Evolutionary conservation across 805 yeast species (phyloP).

Genomic region (Henningerozyma blattae): DNA sequence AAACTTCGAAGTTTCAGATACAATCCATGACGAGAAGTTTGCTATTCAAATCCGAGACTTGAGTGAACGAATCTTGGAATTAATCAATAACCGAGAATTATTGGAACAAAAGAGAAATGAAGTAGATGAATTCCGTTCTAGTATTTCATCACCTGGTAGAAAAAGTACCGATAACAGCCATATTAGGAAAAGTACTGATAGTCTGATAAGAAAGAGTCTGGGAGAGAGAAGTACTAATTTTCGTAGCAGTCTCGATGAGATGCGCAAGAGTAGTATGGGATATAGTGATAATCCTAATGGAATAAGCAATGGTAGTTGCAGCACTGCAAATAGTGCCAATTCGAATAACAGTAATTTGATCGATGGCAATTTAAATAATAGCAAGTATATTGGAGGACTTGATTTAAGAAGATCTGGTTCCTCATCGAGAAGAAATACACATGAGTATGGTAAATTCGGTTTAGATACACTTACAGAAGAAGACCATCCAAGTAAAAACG

Average conservation of each 20-base stretch:
- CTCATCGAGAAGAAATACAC: conserved; percentile 2
- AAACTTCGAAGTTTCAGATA: conserved; percentile 21
- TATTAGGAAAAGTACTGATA: conserved; percentile 5
- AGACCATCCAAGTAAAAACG: too few species aligned
- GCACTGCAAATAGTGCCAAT: not conserved
- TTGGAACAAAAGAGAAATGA: conserved; percentile 18
- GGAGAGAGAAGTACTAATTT: conserved; percentile 2
- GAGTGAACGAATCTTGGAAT: conserved; percentile 28
- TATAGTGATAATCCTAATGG: too few species aligned
- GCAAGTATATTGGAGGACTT: too few species aligned
- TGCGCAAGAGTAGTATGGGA: too few species aligned
- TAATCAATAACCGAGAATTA: conserved; percentile 18
- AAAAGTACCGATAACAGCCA: conserved; percentile 25
- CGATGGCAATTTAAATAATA: too few species aligned
- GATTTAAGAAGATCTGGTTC: conserved; percentile 1
- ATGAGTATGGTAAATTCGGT: conserved; percentile 4
- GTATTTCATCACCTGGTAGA: conserved; percentile 24
- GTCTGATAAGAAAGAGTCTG: not conserved
- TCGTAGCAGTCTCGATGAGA: too few species aligned
- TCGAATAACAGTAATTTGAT: not conserved
- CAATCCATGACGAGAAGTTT: conserved; percentile 26
- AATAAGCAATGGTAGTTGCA: too few species aligned
- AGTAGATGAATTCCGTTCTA: conserved; percentile 20
- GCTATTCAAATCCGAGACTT: conserved; percentile 27
- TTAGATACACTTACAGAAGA: conserved; percentile 21